These are phyloP conservation scores for Lentinula sp. DNA, from an alignment of 768 basidiomycete species.

Conservation along the genomic window DNA sequence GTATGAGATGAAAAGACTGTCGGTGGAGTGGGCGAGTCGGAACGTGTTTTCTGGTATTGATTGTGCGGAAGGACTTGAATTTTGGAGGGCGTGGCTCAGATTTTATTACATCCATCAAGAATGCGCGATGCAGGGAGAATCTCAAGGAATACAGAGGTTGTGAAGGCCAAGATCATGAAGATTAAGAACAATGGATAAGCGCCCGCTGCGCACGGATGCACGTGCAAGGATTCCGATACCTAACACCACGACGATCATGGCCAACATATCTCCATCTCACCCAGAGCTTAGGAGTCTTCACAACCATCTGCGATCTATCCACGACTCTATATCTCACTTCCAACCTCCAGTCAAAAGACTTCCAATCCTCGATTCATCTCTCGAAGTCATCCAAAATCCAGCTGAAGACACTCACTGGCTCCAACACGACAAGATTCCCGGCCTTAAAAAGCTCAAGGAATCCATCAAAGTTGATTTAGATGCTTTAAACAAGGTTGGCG, in stretches of 20 bases:
- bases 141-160: background rate
- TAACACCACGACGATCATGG: background rate
- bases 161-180: background rate
- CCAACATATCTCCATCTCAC: background rate
- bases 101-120: conserved; percentile 36
- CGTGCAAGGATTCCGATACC: background rate
- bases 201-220: background rate
- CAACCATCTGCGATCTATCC: conserved; percentile 3
- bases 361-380: conserved; percentile 42
- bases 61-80: conserved; percentile 66
- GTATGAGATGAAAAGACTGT: conserved; percentile 64
- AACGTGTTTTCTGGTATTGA: conserved; percentile 55
- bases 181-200: background rate
- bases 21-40: conserved; percentile 57
- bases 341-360: conserved; percentile 3
- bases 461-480: conserved; percentile 39
- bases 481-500: conserved; percentile 36
- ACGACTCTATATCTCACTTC: conserved; percentile 8
- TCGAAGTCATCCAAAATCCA: conserved; percentile 23
- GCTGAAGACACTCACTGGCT: conserved; percentile 36
- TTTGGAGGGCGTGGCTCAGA: conserved; percentile 41
- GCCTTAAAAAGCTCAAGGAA: conserved; percentile 40
- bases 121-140: background rate
- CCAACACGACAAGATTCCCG: conserved; percentile 36
- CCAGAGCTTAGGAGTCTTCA: conserved; percentile 1